Percentiles rank a stretch among this genome's conserved stretches.
Conservation (phyloP, 306 rosid genomes). For the Fragaria ananassa region DNA sequence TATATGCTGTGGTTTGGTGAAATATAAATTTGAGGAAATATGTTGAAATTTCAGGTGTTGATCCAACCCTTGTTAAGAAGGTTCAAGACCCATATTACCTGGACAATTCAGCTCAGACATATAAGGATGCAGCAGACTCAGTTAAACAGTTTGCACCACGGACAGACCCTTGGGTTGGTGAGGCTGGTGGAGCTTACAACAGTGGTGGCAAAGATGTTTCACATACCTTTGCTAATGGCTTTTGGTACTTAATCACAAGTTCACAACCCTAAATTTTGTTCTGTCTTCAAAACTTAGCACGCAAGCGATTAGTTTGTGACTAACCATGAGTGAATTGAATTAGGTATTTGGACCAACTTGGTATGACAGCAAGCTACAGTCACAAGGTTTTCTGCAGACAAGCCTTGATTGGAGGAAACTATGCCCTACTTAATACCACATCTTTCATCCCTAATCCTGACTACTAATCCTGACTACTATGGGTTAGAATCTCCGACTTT, state of each 20-base stretch:
- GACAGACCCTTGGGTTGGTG: conserved; percentile 69
- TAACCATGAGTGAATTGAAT: not conserved
- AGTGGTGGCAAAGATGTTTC: conserved; percentile 68
- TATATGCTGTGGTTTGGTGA: not conserved
- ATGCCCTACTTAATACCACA: conserved; percentile 57
- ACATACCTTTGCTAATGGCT: conserved; percentile 57
- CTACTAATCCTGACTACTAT: conserved; percentile 64
- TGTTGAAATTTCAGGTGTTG: conserved; percentile 39
- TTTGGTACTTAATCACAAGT: conserved; percentile 36
- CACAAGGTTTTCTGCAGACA: conserved; percentile 67
- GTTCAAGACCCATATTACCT: conserved; percentile 55
- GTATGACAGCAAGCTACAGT: conserved; percentile 51
- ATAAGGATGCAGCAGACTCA: conserved; percentile 23
- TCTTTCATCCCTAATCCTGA: conserved; percentile 66
- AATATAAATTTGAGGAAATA: not conserved
- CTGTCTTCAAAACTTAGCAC: not conserved
- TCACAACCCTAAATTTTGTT: not conserved
- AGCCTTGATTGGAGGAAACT: conserved; percentile 63
- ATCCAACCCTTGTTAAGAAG: conserved; percentile 38
- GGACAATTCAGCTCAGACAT: conserved; percentile 42
- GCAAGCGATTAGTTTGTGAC: not conserved
- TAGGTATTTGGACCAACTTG: conserved; percentile 70
- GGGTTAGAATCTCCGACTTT: conserved; percentile 30
- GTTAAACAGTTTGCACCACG: conserved; percentile 30
- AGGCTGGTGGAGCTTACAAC: conserved; percentile 73